A percentile compares a stretch with the other conserved stretches of the same genome.
These are phyloP conservation scores for Gentiana macrophylla DNA, from an alignment of 257 asterid genomes.

Conservation along the genomic window DNA sequence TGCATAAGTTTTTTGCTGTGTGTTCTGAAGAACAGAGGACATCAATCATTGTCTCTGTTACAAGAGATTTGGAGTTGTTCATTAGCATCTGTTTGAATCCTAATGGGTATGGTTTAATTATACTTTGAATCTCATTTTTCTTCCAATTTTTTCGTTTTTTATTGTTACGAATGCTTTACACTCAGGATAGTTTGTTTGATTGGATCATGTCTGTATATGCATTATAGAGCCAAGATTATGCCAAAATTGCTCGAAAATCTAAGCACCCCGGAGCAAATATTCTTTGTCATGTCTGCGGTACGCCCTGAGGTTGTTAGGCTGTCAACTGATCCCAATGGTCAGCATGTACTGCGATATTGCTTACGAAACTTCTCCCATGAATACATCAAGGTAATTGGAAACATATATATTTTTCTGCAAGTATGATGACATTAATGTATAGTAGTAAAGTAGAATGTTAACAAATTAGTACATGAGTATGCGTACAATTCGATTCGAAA, in stretches of 20 bases:
- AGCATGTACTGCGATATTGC: conserved; percentile 47
- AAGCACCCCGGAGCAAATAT: conserved; percentile 40
- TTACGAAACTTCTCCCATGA: conserved; percentile 37
- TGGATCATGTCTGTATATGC: conserved; percentile 3
- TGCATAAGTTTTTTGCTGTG: conserved; percentile 41
- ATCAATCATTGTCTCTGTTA: conserved; percentile 31
- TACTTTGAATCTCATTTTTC: background rate
- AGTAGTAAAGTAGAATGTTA: background rate
- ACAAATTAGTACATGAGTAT: no score
- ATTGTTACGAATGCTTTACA: background rate
- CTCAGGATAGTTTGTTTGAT: background rate
- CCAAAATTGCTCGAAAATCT: conserved; percentile 49
- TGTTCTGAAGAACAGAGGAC: conserved; percentile 65
- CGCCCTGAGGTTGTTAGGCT: conserved; percentile 32
- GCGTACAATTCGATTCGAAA: no score
- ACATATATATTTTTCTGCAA: background rate
- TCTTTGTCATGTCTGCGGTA: conserved; percentile 29
- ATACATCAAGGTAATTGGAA: conserved; percentile 41
- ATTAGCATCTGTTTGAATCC: conserved; percentile 31
- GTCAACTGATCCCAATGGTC: conserved; percentile 61
- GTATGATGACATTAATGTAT: background rate
- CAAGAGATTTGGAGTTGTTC: conserved; percentile 23
- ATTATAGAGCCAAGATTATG: conserved; percentile 42
- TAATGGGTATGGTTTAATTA: conserved; percentile 39
- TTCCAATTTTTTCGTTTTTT: background rate